Evolutionary conservation across 768 basidiomycete genomes (phyloP).

Genomic region (Hydnum rufescens): DNA sequence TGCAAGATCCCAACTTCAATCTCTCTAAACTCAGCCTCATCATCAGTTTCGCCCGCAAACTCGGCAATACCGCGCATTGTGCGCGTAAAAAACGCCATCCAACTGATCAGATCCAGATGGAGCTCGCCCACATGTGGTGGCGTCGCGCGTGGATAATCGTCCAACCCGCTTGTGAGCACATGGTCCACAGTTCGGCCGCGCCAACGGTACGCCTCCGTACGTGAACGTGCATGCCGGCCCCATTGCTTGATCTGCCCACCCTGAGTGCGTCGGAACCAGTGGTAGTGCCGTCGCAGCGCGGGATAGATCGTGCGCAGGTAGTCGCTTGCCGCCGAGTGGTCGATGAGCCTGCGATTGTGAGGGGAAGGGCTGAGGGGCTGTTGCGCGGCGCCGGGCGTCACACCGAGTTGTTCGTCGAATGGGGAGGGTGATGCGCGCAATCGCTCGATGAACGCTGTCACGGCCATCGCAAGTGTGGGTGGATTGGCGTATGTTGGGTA

Average conservation of each 20-base stretch:
- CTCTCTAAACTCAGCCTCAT: conserved; percentile 50
- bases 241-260: conserved; percentile 88
- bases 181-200: conserved; percentile 71
- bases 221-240: conserved; percentile 60
- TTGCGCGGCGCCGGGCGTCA: conserved; percentile 15
- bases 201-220: conserved; percentile 86
- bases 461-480: conserved; percentile 83
- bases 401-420: conserved; percentile 28
- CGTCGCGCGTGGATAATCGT: conserved; percentile 77
- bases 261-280: conserved; percentile 92
- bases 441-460: conserved; percentile 74
- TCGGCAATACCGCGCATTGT: conserved; percentile 85
- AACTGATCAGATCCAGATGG: conserved; percentile 81
- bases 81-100: conserved; percentile 90
- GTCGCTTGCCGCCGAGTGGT: conserved; percentile 37
- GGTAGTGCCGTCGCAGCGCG: conserved; percentile 76
- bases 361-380: not conserved
- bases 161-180: conserved; percentile 87
- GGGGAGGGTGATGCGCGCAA: conserved; percentile 20
- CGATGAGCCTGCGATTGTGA: conserved; percentile 19
- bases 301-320: conserved; percentile 69
- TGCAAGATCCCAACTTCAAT: conserved; percentile 63
- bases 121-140: conserved; percentile 80
- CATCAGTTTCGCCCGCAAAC: conserved; percentile 73
- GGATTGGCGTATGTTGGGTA: conserved; percentile 91